Percentiles rank a stretch among this genome's conserved stretches.
phyloP scores from a whole-genome alignment of 768 basidiomycete species.

The Pseudohyphozyma bogoriensis region DNA sequence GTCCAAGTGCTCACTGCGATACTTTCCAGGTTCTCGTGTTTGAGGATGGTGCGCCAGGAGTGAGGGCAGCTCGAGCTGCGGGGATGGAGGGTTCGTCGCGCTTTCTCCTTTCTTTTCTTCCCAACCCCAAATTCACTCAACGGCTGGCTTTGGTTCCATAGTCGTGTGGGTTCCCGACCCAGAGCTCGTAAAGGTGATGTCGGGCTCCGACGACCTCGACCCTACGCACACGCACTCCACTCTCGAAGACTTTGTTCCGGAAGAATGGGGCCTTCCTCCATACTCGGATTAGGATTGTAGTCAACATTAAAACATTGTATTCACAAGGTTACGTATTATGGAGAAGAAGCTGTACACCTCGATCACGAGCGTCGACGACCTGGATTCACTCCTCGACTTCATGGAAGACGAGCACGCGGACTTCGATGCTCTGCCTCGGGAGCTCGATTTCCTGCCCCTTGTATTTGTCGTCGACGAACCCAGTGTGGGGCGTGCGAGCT shows the following conservation, averaged over 20 bases:
- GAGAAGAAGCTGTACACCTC: no score
- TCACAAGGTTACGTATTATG: no score
- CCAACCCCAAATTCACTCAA: background rate
- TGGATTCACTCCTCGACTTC: no score
- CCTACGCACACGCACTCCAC: slow-evolving; percentile 36
- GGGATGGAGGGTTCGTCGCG: slow-evolving; percentile 64
- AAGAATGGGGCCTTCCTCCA: slow-evolving; percentile 72
- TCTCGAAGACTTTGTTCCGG: slow-evolving; percentile 64
- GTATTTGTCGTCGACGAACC: slow-evolving; percentile 11
- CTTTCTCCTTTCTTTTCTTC: no score
- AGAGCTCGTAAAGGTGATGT: slow-evolving; percentile 49
- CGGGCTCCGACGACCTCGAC: slow-evolving; percentile 48
- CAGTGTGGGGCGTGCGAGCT: slow-evolving; percentile 20
- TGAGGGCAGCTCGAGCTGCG: slow-evolving; percentile 70
- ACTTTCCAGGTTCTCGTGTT: slow-evolving; percentile 57
- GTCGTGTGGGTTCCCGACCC: slow-evolving; percentile 79
- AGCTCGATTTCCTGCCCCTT: slow-evolving; percentile 8
- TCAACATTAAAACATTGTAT: no score
- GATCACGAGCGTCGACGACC: no score
- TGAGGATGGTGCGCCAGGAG: slow-evolving; percentile 67
- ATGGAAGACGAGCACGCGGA: slow-evolving; percentile 23
- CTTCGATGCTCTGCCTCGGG: slow-evolving; percentile 22
- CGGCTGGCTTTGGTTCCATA: slow-evolving; percentile 33
- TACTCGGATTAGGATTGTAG: no score
- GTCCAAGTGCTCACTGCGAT: slow-evolving; percentile 30